Base-by-base conservation (phyloP, 768 basidiomycete species). In the Suillus variegatus region DNA sequence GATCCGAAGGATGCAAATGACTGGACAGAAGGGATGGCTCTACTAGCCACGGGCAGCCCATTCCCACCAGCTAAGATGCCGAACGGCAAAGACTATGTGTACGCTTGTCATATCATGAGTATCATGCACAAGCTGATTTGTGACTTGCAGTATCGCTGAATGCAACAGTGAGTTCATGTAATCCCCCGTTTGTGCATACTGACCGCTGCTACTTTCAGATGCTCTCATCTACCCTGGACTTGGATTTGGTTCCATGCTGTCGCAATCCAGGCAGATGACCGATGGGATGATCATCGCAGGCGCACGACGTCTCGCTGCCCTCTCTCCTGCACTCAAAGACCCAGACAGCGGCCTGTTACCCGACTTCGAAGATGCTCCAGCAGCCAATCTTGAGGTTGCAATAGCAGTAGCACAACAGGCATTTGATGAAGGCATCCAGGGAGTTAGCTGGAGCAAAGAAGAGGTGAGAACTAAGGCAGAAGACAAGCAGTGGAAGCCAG, bases 231-330 rank as follows among this genome's bases (percentile, higher is more conserved):
- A 94, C 75, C 93, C 94, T 4, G 94, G 92, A 32, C 84, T 95
- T 40, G 93, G 93, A 8, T 88, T 92, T 66, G 94, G 94, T 43
- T 84, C 91, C 46, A 87, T 95, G 70, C 79, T 94, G 32, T 80
- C 87, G 12, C 80, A 88, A 65, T 87, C 91, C 0, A 81, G 84
- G 6, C 77, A 73, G 9, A 82, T 96, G 70, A 89, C 91, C 1
- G 92, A 94, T 75, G 85, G 82, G n/a, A 95, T 96, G 94, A 91
- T 96, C 74, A 88, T 94, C 47, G 90, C 90, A 3, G 94, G 91
- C 10, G 87, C 92, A 0, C 83, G 80, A 35, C 85, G 88, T 14
- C 88, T 96, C 44, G 92, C 93, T 0, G 80, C 86, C 9, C 84
- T 95, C 51, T 87, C 93, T 0, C 93, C 93, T 2, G 93, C 87